Evolutionary conservation across 345 rosid genomes (phyloP), one percentile per base, ranked within the genome.

Genomic region (Gossypium australe): DNA sequence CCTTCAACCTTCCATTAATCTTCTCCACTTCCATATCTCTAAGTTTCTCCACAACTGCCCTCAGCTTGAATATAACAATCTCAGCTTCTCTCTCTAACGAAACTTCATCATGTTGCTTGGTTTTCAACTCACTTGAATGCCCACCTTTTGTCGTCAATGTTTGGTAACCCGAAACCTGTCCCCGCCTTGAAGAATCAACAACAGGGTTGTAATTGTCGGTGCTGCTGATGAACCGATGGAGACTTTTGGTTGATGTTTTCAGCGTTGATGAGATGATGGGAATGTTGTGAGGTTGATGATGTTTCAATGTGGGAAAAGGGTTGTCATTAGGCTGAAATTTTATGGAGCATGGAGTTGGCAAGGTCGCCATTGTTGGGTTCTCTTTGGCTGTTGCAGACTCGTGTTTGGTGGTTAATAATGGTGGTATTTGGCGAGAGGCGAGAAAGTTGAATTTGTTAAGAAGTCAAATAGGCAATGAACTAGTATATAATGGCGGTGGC

Each of bases 241-340:
- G 58, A n/a, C 22, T 68, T 68, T 25, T 49, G 58, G 72, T 25
- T 68, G 70, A 66, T 20, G 52, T 66, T 9, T 47, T 67, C 38
- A 47, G 11, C 18, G 71, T 7, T 12, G 71, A 67, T 45, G 71
- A 45, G 55, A 51, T 51, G 3, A 51, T 2, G 7, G 72, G 9
- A 49, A 49, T 22, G 3, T 4, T 12, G 2, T 16, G 58, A 49
- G 59, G 4, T 16, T 3, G 22, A 68, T 49, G 72, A 34, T 34
- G 7, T 34, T 34, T 34, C 41, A 34, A 34, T 34, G 41, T 27
- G 7, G 44, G 18, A 69, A 27, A 48, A 17, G 7, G 45, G 22
- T 27, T 68, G 7, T 9, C 25, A 16, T 14, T 51, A 0, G 45
- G 47, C 10, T 27, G 59, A 59, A 25, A 69, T 27, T 51, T 69